phyloP scores from a whole-genome alignment of 2,329 filamentous ascomycete genomes.

The Colletotrichum liaoningense region DNA sequence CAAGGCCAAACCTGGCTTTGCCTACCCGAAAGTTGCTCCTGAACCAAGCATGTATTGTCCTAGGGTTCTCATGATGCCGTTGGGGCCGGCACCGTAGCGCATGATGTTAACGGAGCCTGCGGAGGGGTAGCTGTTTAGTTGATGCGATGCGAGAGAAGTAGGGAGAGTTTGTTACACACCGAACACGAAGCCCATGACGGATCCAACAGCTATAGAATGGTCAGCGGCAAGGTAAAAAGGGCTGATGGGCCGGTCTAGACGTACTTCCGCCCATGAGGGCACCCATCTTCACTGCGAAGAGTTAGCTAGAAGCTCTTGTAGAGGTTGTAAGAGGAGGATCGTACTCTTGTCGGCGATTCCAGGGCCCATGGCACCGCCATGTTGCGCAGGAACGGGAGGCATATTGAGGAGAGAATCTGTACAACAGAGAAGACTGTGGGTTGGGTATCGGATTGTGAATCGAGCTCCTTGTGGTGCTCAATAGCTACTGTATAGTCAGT shows the following conservation, averaged over 20 bases:
- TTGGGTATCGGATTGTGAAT: neutral
- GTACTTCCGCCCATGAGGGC: conserved; percentile 98
- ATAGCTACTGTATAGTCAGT: neutral
- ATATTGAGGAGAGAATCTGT: conserved; percentile 39
- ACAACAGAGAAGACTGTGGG: neutral
- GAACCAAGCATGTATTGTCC: conserved; percentile 98
- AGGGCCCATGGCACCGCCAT: conserved; percentile 55
- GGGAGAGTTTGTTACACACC: conserved; percentile 64
- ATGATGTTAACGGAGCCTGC: conserved; percentile 93
- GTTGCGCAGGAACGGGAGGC: conserved; percentile 55
- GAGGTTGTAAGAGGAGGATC: conserved; percentile 18
- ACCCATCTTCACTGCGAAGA: conserved; percentile 88
- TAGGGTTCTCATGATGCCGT: conserved; percentile 92
- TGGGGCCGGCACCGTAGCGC: conserved; percentile 90
- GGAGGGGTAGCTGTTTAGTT: neutral
- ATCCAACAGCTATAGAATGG: conserved; percentile 79
- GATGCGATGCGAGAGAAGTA: neutral
- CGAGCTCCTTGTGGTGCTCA: conserved; percentile 17
- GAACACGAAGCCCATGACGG: conserved; percentile 98
- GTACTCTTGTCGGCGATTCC: conserved; percentile 68
- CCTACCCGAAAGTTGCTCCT: conserved; percentile 94
- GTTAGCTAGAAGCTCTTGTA: conserved; percentile 38
- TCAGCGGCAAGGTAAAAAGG: conserved; percentile 44
- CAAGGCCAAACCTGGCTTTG: neutral
- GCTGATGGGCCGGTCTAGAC: conserved; percentile 49